phyloP scores from a whole-genome alignment of 495 filamentous ascomycete species.

The Penicillium taxi region DNA sequence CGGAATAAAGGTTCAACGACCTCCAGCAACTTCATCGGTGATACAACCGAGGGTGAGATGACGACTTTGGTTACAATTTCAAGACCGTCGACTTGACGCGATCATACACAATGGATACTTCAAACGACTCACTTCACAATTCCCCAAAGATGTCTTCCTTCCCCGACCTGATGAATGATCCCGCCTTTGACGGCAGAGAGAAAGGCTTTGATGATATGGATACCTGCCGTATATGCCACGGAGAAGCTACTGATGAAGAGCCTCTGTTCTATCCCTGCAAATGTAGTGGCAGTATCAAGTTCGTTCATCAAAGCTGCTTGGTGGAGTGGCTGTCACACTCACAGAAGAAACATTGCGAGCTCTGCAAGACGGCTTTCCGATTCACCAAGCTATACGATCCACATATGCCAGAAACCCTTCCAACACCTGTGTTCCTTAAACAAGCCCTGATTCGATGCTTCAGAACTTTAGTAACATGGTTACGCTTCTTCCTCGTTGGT shows the following conservation, averaged over 20 bases:
- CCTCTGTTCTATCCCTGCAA: conserved; percentile 96
- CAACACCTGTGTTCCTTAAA: conserved; percentile 67
- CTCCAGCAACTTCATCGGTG: neutral
- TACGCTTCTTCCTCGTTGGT: conserved; percentile 66
- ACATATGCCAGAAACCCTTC: conserved; percentile 79
- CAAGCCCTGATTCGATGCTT: conserved; percentile 65
- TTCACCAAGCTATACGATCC: conserved; percentile 97
- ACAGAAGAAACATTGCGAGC: conserved; percentile 98
- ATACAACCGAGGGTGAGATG: conserved; percentile 13
- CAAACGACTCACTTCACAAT: conserved; percentile 9
- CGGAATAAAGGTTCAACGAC: too few species aligned
- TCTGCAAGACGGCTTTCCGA: conserved; percentile 95
- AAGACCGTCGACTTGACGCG: conserved; percentile 17
- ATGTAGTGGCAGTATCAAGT: conserved; percentile 97
- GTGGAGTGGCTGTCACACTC: conserved; percentile 98
- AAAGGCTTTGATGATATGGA: conserved; percentile 49
- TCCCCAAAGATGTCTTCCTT: conserved; percentile 18
- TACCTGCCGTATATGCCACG: conserved; percentile 91
- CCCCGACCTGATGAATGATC: conserved; percentile 62
- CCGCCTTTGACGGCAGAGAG: conserved; percentile 42
- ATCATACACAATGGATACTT: conserved; percentile 22
- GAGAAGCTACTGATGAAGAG: conserved; percentile 75
- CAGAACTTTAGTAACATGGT: conserved; percentile 63
- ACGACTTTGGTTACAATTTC: conserved; percentile 17
- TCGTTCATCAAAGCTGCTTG: conserved; percentile 93